Base-by-base conservation (phyloP, 805 yeast species). In the Saturnispora silvae region DNA sequence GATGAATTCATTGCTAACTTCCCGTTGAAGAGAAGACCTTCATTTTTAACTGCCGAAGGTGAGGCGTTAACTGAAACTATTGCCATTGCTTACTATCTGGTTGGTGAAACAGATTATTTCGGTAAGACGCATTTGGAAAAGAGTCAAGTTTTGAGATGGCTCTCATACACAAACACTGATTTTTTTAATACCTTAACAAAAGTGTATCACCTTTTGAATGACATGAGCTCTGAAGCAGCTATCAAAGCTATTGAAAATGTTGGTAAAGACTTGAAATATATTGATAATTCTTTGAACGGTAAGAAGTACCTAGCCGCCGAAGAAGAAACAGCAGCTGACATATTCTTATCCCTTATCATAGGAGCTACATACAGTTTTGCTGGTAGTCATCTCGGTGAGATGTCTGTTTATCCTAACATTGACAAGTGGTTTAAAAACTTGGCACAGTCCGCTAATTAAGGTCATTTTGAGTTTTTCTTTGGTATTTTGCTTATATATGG, bases 101-200 rank as follows among this genome's bases (percentile, higher is more conserved):
- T 42, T 28, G 51, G 64, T 5, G 50, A 52, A 22, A 61, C 71
- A 60, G 33, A 49, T 37, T 37, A 45, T 42, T 44, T 46, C 31
- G 96, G 95, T 50, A 69, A 70, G 56, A 67, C 67, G 56, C 60
- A 68, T 46, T 59, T 64, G 42, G 84, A 81, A 51, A 65, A 71
- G 52, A 81, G 81, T 40, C 60, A 59, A 49, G 65, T 82, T 52
- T 56, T 84, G 48, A 75, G 67, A 62, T 86, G 95, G 95, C 51
- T 77, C 56, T 80, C 94, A 2, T 63, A 81, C 46, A 63, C 76
- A 56, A 82, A 77, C 69, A 52, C 69, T 49, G 95, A 87, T 51
- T 47, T 80, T 34, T 53, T 77, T 42, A 50, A 63, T 38, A 48
- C 68, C 10, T 26, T 23, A 15, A 17, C 14, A 16, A 26, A 28